Conservation (phyloP, 768 basidiomycete genomes). For the Pholiota microspora region DNA sequence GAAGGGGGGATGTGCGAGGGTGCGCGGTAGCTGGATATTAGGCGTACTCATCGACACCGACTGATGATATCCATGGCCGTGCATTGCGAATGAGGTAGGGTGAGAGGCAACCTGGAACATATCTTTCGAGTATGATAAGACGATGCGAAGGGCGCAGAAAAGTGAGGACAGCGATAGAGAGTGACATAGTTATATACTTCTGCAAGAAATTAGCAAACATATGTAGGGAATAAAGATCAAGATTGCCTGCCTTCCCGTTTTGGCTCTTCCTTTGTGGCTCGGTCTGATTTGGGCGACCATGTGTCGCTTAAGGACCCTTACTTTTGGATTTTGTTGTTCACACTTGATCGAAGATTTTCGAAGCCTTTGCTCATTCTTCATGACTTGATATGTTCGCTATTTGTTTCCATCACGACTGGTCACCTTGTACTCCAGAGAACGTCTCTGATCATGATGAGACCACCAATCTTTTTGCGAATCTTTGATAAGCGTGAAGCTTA, state of each 20-base stretch:
- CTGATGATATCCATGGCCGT: constrained; percentile 33
- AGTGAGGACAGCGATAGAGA: constrained; percentile 36
- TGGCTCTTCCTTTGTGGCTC: constrained; percentile 37
- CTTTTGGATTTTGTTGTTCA: constrained; percentile 30
- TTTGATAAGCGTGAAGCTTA: too few relatives aligned
- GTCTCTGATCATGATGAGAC: constrained; percentile 2
- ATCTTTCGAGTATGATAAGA: constrained; percentile 11
- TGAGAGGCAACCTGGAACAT: constrained; percentile 53
- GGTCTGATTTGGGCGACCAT: constrained; percentile 25
- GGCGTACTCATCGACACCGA: constrained; percentile 23
- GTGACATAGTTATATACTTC: constrained; percentile 26
- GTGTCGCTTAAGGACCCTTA: constrained; percentile 22
- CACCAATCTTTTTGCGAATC: too few relatives aligned
- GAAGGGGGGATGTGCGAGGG: constrained; percentile 61
- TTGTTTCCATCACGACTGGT: constrained; percentile 27
- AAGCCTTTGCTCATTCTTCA: constrained; percentile 11
- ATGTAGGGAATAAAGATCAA: constrained; percentile 28
- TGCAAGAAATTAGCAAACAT: constrained; percentile 14
- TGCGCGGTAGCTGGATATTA: constrained; percentile 68
- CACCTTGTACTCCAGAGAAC: constrained; percentile 24
- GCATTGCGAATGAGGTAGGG: constrained; percentile 36
- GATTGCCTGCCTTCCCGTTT: constrained; percentile 31
- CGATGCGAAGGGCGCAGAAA: constrained; percentile 17
- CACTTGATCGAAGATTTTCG: constrained; percentile 14
- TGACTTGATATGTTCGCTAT: constrained; percentile 10